Evolutionary conservation across 1,139 yeast genomes (phyloP).

Genomic region (Ogataea hybrid): DNA sequence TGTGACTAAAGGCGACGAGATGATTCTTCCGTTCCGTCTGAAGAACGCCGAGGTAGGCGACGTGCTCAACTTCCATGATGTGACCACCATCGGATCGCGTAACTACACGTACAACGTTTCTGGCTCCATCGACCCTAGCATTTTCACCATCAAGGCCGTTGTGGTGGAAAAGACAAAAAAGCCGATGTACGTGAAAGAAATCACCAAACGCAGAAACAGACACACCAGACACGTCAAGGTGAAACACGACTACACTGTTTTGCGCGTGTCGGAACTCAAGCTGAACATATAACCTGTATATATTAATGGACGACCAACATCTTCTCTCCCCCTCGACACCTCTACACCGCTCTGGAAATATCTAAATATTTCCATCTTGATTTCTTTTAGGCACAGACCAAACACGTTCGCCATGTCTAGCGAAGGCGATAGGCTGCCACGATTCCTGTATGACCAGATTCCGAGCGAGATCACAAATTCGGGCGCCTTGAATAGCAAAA

Average conservation of each 20-base stretch:
- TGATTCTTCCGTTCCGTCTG: constrained; percentile 74
- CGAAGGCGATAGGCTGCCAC: constrained; percentile 28
- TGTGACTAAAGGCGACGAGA: constrained; percentile 87
- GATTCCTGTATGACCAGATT: constrained; percentile 34
- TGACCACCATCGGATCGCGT: constrained; percentile 81
- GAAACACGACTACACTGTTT: constrained; percentile 77
- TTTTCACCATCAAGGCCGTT: constrained; percentile 67
- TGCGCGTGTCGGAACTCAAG: constrained; percentile 72
- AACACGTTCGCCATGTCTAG: neutral
- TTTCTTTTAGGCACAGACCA: neutral
- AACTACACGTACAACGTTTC: constrained; percentile 63
- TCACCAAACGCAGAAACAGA: constrained; percentile 78
- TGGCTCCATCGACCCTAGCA: constrained; percentile 48
- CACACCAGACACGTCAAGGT: constrained; percentile 75
- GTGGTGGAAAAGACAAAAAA: constrained; percentile 86
- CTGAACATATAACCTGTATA: constrained; percentile 35
- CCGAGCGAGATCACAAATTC: constrained; percentile 29
- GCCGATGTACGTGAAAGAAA: constrained; percentile 67
- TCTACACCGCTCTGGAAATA: neutral
- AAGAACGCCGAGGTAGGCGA: constrained; percentile 82
- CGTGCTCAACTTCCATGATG: constrained; percentile 65
- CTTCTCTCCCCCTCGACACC: neutral
- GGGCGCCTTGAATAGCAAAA: constrained; percentile 21
- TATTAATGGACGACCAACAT: constrained; percentile 1
- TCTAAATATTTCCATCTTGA: neutral